Evolutionary conservation across 1,284 basidiomycete genomes (phyloP), one percentile per base, ranked within the genome.

Genomic region (Sphagnurus paluster): DNA sequence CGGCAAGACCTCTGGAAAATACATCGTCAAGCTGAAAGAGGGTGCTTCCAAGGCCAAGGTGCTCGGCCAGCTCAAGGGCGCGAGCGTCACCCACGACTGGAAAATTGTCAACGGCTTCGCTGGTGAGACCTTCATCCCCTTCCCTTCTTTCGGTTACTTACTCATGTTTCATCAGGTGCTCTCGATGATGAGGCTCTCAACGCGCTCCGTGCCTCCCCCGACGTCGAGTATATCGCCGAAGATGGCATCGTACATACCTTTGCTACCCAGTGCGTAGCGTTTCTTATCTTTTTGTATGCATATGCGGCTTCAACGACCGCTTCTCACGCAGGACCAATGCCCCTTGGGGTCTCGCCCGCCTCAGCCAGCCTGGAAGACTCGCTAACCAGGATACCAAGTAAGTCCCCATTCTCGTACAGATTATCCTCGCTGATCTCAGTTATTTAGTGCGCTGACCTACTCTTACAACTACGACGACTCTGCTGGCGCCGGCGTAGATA

Each of bases 221-320:
- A 84, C 54, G 85, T 91, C 45, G 81, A 78, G 53, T 84, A 77
- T 60, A 81, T 91, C 56, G 75, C 83, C 64, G 75, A 74, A 49
- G 86, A 90, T 63, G 79, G 81, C 59, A 64, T 80, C 56, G 73
- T 81, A 53, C 66, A 70, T 55, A 72, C 76, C 42, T 39, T 56
- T 21, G 45, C 43, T 5, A 60, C 57, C 3, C 57, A 60, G 65
- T 64, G 44, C 16, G 46, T 23, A 44, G n/a, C n/a, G n/a, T n/a
- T n/a, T n/a, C 19, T 23, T 25, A 32, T 26, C 8, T 23, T 14
- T 17, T 16, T 21, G 13, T 34, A 23, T 30, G 3, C 4, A 3
- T 30, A 7, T n/a, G 23, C n/a, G n/a, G n/a, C n/a, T n/a, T n/a
- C n/a, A 17, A 13, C 36, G 10, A 14, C 11, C 21, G n/a, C 20